These are phyloP conservation scores for Babesia caballi DNA, from an alignment of 169 alveolate genomes.

Conservation along the genomic window DNA sequence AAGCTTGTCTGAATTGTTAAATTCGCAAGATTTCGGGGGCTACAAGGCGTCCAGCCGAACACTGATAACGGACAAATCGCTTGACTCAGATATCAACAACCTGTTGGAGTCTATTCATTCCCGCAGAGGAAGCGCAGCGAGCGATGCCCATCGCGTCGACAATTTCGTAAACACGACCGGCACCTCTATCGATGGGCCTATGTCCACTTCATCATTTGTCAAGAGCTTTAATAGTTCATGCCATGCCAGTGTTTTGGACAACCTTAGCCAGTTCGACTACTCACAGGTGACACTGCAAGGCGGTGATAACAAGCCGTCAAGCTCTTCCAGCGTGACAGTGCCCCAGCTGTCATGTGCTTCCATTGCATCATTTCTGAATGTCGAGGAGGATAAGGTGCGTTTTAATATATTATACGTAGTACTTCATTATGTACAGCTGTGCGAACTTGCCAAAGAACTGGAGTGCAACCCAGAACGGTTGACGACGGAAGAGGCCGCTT, in stretches of 20 bases:
- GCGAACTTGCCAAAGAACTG: conserved; percentile 11
- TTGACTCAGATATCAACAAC: neutral
- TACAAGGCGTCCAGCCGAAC: conserved; percentile 2
- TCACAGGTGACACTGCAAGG: neutral
- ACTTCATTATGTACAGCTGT: neutral
- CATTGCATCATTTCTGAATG: neutral
- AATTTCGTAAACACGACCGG: too few species aligned
- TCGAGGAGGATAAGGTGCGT: neutral
- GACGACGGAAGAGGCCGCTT: conserved; percentile 72
- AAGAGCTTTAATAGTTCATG: neutral
- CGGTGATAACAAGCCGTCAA: neutral
- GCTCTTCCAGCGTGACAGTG: neutral
- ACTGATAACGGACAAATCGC: neutral
- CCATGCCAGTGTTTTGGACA: neutral
- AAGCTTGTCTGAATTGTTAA: neutral
- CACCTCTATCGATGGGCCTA: too few species aligned
- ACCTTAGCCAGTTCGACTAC: neutral
- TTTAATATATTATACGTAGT: neutral
- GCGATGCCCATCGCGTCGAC: too few species aligned
- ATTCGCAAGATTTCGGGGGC: neutral
- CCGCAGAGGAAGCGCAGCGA: too few species aligned
- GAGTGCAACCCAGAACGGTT: conserved; percentile 29
- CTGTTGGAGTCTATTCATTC: neutral
- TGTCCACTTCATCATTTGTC: too few species aligned
- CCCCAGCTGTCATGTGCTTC: neutral